Conservation (phyloP, 1,284 basidiomycete genomes). For the Microbotryum scabiosae region DNA sequence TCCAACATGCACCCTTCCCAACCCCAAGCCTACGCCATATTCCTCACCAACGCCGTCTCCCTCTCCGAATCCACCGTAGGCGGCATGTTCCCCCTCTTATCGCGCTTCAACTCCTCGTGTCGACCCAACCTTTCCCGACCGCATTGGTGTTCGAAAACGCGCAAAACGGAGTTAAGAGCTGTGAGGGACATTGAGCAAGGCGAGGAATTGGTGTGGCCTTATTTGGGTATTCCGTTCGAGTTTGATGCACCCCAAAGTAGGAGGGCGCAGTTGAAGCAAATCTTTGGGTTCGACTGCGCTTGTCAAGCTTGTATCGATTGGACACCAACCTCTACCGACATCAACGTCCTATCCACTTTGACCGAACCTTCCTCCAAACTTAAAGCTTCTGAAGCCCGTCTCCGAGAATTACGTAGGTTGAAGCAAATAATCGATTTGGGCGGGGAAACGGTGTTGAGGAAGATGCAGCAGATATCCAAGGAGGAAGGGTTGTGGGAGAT, state of each 20-base stretch:
- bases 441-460: not conserved
- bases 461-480: slow-evolving; percentile 11
- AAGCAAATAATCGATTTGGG: slow-evolving; percentile 7
- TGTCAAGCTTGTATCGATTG: slow-evolving; percentile 13
- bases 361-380: not conserved
- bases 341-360: no score
- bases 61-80: slow-evolving; percentile 6
- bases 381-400: slow-evolving; percentile 6
- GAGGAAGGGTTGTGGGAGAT: slow-evolving; percentile 21
- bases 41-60: slow-evolving; percentile 33
- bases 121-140: slow-evolving; percentile 29
- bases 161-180: slow-evolving; percentile 14
- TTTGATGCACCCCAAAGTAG: slow-evolving; percentile 16
- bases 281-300: slow-evolving; percentile 29
- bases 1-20: slow-evolving; percentile 30
- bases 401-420: slow-evolving; percentile 14
- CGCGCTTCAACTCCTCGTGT: slow-evolving; percentile 32
- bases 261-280: slow-evolving; percentile 26
- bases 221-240: slow-evolving; percentile 22
- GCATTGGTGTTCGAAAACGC: slow-evolving; percentile 16
- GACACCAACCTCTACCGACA: no score
- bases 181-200: slow-evolving; percentile 25
- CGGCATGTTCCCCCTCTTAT: slow-evolving; percentile 30
- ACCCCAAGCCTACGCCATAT: slow-evolving; percentile 27
- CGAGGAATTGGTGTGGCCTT: slow-evolving; percentile 28